phyloP scores from a whole-genome alignment of 192 early-diverging fungal species.

The Lobosporangium transversale region DNA sequence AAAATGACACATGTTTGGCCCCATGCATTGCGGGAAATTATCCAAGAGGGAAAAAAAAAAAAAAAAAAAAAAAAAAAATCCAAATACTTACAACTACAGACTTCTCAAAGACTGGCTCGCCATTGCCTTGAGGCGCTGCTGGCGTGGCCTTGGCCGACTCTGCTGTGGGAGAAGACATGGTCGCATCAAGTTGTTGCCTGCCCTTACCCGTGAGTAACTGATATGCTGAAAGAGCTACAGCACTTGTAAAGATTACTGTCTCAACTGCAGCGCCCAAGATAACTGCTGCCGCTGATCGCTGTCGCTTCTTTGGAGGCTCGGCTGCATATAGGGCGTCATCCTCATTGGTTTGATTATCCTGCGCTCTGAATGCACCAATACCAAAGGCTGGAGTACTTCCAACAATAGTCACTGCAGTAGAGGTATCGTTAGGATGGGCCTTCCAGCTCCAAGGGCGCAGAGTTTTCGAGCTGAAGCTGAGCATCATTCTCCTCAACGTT shows the following conservation, averaged over 20 bases:
- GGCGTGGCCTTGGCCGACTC: not conserved
- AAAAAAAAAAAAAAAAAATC: too few species aligned
- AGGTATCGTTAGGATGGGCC: not conserved
- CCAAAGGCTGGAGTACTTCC: slow-evolving; percentile 35
- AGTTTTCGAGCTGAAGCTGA: not conserved
- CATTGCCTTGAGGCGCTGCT: not conserved
- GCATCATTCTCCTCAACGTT: slow-evolving; percentile 2
- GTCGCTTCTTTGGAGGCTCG: slow-evolving; percentile 36
- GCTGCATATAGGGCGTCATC: slow-evolving; percentile 3
- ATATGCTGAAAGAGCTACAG: slow-evolving; percentile 41
- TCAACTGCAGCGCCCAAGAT: slow-evolving; percentile 32
- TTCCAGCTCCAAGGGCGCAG: slow-evolving; percentile 10
- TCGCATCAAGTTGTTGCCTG: not conserved
- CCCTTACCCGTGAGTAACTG: slow-evolving; percentile 10
- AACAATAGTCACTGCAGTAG: slow-evolving; percentile 37
- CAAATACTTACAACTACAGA: slow-evolving; percentile 22
- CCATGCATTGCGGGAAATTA: too few species aligned
- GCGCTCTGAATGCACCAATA: slow-evolving; percentile 17
- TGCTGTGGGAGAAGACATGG: not conserved
- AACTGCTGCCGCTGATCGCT: slow-evolving; percentile 20
- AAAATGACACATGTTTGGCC: too few species aligned
- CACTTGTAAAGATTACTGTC: slow-evolving; percentile 49
- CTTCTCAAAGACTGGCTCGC: not conserved
- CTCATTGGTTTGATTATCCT: slow-evolving; percentile 11
- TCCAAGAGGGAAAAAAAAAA: not conserved